Percentiles rank a stretch among this genome's conserved stretches.
Conservation (phyloP, 2,329 filamentous ascomycete species). For the Fusarium nematophilum region DNA sequence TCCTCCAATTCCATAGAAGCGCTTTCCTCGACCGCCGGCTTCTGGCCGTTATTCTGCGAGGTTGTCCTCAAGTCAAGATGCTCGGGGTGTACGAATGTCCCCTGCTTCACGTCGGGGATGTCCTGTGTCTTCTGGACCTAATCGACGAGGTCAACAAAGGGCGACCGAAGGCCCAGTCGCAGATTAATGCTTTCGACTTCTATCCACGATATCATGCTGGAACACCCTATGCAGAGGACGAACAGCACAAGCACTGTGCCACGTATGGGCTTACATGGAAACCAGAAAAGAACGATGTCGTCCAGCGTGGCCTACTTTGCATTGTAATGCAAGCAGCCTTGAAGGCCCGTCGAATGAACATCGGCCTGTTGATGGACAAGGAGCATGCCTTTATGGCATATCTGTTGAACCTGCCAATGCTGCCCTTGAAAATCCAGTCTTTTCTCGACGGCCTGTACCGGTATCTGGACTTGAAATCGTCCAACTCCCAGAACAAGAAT, state of each 20-base stretch:
- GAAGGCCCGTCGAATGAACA: slow-evolving; percentile 46
- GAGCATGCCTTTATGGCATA: slow-evolving; percentile 46
- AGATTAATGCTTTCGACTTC: slow-evolving; percentile 48
- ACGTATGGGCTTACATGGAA: slow-evolving; percentile 49
- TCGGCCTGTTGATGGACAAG: slow-evolving; percentile 47
- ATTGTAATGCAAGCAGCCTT: slow-evolving; percentile 50
- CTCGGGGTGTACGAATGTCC: slow-evolving; percentile 53
- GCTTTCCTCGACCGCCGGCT: slow-evolving; percentile 49
- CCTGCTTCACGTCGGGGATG: slow-evolving; percentile 51
- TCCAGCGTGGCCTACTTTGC: slow-evolving; percentile 49
- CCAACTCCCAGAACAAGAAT: background rate
- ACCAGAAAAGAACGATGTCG: slow-evolving; percentile 33
- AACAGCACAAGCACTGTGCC: background rate
- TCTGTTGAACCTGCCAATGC: slow-evolving; percentile 44
- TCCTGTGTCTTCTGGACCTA: slow-evolving; percentile 49
- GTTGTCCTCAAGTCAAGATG: slow-evolving; percentile 47
- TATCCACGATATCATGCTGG: slow-evolving; percentile 49
- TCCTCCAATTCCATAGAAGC: slow-evolving; percentile 47
- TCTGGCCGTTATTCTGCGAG: slow-evolving; percentile 50
- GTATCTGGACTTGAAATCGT: slow-evolving; percentile 36
- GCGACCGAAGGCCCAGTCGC: slow-evolving; percentile 21
- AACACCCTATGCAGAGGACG: slow-evolving; percentile 24
- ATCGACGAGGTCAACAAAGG: slow-evolving; percentile 50
- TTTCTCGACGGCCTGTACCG: slow-evolving; percentile 52
- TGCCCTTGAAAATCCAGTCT: slow-evolving; percentile 41